Conservation (phyloP, 2,329 filamentous ascomycete genomes). For the Monosporascus sp. region DNA sequence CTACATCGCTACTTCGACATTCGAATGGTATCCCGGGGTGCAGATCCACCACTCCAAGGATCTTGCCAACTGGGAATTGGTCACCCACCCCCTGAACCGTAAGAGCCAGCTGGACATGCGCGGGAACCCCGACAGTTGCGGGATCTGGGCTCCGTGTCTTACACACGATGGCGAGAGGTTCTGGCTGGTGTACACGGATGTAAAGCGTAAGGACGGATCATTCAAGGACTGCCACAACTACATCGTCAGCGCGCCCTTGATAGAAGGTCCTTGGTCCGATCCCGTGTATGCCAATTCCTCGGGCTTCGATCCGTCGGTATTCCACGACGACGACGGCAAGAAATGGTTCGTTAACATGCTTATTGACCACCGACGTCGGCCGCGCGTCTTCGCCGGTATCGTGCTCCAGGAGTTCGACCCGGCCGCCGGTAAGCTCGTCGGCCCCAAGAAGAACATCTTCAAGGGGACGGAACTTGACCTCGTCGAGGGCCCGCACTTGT, state of each 20-base stretch:
- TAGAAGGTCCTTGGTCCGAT: constrained; percentile 59
- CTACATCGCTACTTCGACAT: constrained; percentile 52
- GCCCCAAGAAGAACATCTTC: constrained; percentile 52
- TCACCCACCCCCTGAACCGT: constrained; percentile 42
- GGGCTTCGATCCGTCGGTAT: constrained; percentile 58
- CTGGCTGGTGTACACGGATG: constrained; percentile 62
- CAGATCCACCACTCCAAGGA: constrained; percentile 51
- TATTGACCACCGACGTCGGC: constrained; percentile 47
- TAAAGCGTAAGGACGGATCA: constrained; percentile 62
- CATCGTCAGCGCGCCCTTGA: constrained; percentile 48
- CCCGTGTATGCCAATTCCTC: constrained; percentile 56
- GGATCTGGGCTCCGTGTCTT: constrained; percentile 62
- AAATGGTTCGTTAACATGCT: constrained; percentile 57
- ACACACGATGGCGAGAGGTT: constrained; percentile 56
- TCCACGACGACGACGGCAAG: constrained; percentile 51
- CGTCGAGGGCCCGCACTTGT: constrained; percentile 55
- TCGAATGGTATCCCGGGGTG: constrained; percentile 52
- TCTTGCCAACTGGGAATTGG: constrained; percentile 48
- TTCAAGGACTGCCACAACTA: constrained; percentile 64
- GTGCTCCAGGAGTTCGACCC: constrained; percentile 54
- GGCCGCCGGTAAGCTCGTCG: constrained; percentile 43
- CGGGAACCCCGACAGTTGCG: constrained; percentile 55
- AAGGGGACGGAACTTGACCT: constrained; percentile 49
- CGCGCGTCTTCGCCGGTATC: constrained; percentile 50
- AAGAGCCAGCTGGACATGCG: constrained; percentile 52